Conservation (phyloP, 1,139 yeast species). For the Yamadazyma kanchanaburiensis region DNA sequence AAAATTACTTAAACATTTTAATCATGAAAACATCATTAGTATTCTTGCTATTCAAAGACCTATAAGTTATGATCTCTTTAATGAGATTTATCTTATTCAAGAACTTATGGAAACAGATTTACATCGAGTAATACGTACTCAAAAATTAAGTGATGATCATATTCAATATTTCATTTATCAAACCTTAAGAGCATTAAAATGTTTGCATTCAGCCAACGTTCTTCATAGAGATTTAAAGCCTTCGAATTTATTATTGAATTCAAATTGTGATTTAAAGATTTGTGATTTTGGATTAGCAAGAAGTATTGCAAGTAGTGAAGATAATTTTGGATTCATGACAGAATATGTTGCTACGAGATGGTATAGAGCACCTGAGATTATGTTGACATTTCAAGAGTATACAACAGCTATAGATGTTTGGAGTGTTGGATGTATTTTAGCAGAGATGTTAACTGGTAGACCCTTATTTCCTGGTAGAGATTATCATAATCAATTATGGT, state of each 20-base stretch:
- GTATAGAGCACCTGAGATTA: slow-evolving; percentile 97
- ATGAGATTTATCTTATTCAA: slow-evolving; percentile 88
- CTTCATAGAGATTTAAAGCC: slow-evolving; percentile 94
- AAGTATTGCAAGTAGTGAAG: slow-evolving; percentile 32
- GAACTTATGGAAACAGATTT: slow-evolving; percentile 96
- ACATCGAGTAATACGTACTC: slow-evolving; percentile 86
- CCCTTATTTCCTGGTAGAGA: slow-evolving; percentile 95
- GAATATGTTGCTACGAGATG: slow-evolving; percentile 97
- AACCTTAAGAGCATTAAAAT: slow-evolving; percentile 82
- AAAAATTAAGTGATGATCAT: slow-evolving; percentile 83
- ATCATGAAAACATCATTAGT: slow-evolving; percentile 87
- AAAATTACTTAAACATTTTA: slow-evolving; percentile 81
- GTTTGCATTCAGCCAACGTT: slow-evolving; percentile 87
- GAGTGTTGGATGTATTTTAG: slow-evolving; percentile 95
- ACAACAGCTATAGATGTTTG: slow-evolving; percentile 95
- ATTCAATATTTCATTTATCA: slow-evolving; percentile 92
- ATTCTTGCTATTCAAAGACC: slow-evolving; percentile 92
- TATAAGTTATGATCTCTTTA: slow-evolving; percentile 64
- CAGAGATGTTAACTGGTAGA: slow-evolving; percentile 83
- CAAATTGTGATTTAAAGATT: slow-evolving; percentile 89
- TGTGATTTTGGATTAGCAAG: slow-evolving; percentile 96
- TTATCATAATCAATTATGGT: slow-evolving; percentile 83
- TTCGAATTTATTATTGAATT: slow-evolving; percentile 76
- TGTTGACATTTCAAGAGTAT: slow-evolving; percentile 88
- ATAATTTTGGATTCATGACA: slow-evolving; percentile 54